Conservation (phyloP, 495 filamentous ascomycete species). For the Tuber aestivum region DNA sequence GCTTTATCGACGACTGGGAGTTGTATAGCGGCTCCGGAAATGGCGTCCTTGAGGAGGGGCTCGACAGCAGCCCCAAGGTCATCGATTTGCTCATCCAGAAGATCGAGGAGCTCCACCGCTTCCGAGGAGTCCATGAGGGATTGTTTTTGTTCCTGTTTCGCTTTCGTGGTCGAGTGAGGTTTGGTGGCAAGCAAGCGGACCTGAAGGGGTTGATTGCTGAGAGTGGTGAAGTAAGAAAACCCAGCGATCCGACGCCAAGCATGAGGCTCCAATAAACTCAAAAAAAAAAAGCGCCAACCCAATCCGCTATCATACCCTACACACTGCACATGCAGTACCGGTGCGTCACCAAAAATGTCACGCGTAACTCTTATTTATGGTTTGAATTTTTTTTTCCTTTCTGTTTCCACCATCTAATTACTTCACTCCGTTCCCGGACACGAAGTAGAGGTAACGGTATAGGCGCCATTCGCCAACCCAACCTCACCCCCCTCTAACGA, state of each 20-base stretch:
- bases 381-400: not conserved
- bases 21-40: slow-evolving; percentile 65
- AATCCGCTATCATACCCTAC: too few relatives aligned
- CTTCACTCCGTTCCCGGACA: not conserved
- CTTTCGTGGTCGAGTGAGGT: not conserved
- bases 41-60: slow-evolving; percentile 57
- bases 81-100: slow-evolving; percentile 69
- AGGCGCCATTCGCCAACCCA: not conserved
- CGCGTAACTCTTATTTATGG: not conserved
- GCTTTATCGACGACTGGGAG: slow-evolving; percentile 89
- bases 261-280: slow-evolving; percentile 1
- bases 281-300: too few relatives aligned
- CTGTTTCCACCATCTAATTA: not conserved
- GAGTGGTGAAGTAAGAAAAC: not conserved
- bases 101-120: slow-evolving; percentile 56
- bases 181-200: not conserved
- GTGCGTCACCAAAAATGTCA: not conserved
- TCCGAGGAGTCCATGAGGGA: slow-evolving; percentile 32
- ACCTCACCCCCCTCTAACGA: not conserved
- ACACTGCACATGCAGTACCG: not conserved
- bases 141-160: not conserved
- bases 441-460: not conserved
- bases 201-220: not conserved
- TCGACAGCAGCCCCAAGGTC: slow-evolving; percentile 65
- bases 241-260: not conserved